These are phyloP conservation scores for Cyclotella kingstonii DNA, from an alignment of 108 stramenopile genomes.

Conservation along the genomic window DNA sequence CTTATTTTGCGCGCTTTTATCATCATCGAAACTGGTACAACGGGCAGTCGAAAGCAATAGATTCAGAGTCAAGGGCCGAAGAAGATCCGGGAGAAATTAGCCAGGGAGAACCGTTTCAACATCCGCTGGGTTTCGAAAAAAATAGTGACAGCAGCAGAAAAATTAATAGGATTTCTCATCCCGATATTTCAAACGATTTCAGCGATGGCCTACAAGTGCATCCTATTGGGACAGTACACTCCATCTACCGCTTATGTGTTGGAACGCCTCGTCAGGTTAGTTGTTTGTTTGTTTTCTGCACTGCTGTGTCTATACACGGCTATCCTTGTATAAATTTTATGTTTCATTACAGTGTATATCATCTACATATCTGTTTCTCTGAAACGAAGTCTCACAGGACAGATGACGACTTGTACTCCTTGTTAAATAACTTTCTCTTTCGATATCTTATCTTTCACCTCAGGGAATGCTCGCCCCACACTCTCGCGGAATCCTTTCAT, in stretches of 20 bases:
- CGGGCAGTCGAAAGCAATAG: neutral
- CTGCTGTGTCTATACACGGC: neutral
- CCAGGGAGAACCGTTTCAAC: no score
- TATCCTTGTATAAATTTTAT: neutral
- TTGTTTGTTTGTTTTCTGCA: neutral
- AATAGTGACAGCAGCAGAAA: neutral
- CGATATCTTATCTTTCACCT: neutral
- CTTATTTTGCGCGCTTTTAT: no score
- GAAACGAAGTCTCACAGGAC: no score
- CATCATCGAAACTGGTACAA: no score
- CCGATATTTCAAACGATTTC: neutral
- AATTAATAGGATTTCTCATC: neutral
- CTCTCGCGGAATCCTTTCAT: slow-evolving; percentile 67
- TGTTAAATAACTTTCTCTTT: neutral
- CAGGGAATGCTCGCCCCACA: slow-evolving; percentile 72
- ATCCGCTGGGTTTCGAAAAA: no score
- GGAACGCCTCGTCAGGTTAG: slow-evolving; percentile 84
- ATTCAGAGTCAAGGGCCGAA: neutral
- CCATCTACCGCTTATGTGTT: slow-evolving; percentile 82
- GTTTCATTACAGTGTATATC: neutral
- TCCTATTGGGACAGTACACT: slow-evolving; percentile 70
- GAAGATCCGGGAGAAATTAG: neutral
- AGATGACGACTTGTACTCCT: no score
- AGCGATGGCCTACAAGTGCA: slow-evolving; percentile 15
- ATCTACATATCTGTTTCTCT: neutral